A percentile compares a stretch with the other conserved stretches of the same genome.
Evolutionary conservation across 2,329 filamentous ascomycete species (phyloP).

Genomic region (Hypocrella siamensis): DNA sequence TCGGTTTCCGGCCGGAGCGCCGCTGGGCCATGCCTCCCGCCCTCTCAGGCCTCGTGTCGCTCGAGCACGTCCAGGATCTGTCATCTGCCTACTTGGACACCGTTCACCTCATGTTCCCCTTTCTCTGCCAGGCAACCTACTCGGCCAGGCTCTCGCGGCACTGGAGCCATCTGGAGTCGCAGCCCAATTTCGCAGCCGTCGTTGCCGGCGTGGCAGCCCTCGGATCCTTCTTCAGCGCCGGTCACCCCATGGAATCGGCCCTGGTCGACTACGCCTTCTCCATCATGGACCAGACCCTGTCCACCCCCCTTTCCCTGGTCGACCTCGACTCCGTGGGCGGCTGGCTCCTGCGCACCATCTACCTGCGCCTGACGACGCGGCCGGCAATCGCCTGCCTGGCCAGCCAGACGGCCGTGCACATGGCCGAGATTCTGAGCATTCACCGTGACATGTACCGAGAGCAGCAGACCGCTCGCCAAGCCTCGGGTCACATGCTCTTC

Average conservation of each 20-base stretch:
- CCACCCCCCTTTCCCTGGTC: constrained; percentile 2
- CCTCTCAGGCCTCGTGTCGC: not conserved
- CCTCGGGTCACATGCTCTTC: not conserved
- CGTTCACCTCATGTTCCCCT: constrained; percentile 5
- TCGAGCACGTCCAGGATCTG: constrained; percentile 1
- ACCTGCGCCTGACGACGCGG: constrained; percentile 6
- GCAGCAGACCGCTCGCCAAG: too few relatives aligned
- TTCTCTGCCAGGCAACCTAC: not conserved
- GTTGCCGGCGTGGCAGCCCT: constrained; percentile 5
- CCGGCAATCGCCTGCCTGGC: constrained; percentile 6
- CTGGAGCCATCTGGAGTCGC: constrained; percentile 2
- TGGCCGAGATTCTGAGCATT: constrained; percentile 6
- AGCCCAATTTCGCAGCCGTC: constrained; percentile 4
- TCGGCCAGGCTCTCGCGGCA: not conserved
- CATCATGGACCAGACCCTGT: constrained; percentile 3
- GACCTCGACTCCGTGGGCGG: constrained; percentile 7
- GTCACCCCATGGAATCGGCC: constrained; percentile 4
- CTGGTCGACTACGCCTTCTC: constrained; percentile 4
- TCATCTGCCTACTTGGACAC: constrained; percentile 4
- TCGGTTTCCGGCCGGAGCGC: constrained; percentile 6
- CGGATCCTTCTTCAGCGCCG: constrained; percentile 5
- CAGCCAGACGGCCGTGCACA: constrained; percentile 6
- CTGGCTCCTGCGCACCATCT: constrained; percentile 7
- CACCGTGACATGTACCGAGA: constrained; percentile 5
- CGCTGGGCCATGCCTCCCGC: constrained; percentile 1